A percentile compares a stretch with the other conserved stretches of the same genome.
phyloP scores from a whole-genome alignment of 345 rosid species.

The Dimocarpus longan region DNA sequence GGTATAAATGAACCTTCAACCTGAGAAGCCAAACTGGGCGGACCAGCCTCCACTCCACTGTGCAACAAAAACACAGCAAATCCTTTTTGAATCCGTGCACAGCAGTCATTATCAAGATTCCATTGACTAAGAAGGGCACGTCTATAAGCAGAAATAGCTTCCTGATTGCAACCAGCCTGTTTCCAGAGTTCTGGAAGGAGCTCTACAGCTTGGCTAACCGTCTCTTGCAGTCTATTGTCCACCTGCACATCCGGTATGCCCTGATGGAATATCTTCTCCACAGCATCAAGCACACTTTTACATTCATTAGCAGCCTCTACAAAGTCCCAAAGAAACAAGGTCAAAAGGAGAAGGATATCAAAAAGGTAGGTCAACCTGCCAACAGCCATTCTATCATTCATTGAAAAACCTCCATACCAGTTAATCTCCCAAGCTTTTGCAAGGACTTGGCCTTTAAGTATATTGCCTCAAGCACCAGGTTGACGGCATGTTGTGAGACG shows the following conservation, averaged over 20 bases:
- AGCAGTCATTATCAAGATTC: constrained; percentile 74
- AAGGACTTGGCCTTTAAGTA: constrained; percentile 91
- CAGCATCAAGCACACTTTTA: constrained; percentile 83
- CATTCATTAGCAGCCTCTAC: constrained; percentile 91
- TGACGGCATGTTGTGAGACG: constrained; percentile 81
- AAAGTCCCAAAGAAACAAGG: constrained; percentile 20
- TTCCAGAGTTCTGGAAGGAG: constrained; percentile 86
- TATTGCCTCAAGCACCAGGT: constrained; percentile 85
- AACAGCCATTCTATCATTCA: not conserved
- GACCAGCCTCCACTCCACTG: constrained; percentile 81
- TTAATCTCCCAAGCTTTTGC: constrained; percentile 79
- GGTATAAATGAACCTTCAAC: constrained; percentile 80
- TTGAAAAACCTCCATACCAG: constrained; percentile 44
- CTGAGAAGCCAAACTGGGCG: constrained; percentile 79
- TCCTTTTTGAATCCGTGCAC: constrained; percentile 83
- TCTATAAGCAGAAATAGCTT: constrained; percentile 78
- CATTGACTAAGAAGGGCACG: constrained; percentile 86
- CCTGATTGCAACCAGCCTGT: constrained; percentile 65
- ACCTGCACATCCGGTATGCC: constrained; percentile 86
- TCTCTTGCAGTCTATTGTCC: constrained; percentile 73
- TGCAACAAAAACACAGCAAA: constrained; percentile 84
- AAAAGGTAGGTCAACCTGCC: not conserved
- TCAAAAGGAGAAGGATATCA: constrained; percentile 12
- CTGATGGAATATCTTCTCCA: constrained; percentile 78
- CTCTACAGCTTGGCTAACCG: constrained; percentile 87